These are phyloP conservation scores for Moesziomyces globuligerus DNA, from an alignment of 1,284 basidiomycete genomes.

Conservation along the genomic window DNA sequence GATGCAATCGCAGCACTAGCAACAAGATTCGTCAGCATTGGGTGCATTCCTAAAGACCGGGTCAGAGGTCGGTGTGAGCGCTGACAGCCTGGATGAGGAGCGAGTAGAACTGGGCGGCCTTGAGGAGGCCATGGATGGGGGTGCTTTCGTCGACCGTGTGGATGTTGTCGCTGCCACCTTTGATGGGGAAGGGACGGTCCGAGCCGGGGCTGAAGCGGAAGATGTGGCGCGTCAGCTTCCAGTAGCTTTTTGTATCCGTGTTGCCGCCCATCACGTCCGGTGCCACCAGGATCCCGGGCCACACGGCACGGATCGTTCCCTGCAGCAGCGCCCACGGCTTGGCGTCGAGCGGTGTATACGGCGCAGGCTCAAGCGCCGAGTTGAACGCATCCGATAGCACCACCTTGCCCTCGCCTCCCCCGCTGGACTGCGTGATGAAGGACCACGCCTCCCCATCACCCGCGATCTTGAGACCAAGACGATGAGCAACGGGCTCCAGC, in stretches of 20 bases:
- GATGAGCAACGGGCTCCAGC: slow-evolving; percentile 69
- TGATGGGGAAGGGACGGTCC: slow-evolving; percentile 33
- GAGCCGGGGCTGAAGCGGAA: slow-evolving; percentile 71
- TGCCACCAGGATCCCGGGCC: slow-evolving; percentile 69
- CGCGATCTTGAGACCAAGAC: slow-evolving; percentile 72
- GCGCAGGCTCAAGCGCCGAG: slow-evolving; percentile 72
- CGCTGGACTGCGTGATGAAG: slow-evolving; percentile 6
- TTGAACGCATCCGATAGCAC: slow-evolving; percentile 67
- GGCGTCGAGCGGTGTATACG: slow-evolving; percentile 70
- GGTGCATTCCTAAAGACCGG: slow-evolving; percentile 5
- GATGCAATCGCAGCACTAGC: too few relatives aligned
- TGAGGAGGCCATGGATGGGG: slow-evolving; percentile 68
- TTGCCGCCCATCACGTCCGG: slow-evolving; percentile 73
- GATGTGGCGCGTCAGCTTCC: slow-evolving; percentile 72
- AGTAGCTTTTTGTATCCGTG: slow-evolving; percentile 72
- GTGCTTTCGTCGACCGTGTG: slow-evolving; percentile 77
- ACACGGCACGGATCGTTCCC: slow-evolving; percentile 71
- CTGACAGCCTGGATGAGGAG: slow-evolving; percentile 69
- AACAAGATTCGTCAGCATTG: slow-evolving; percentile 2
- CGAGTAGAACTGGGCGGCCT: slow-evolving; percentile 70
- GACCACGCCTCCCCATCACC: slow-evolving; percentile 19
- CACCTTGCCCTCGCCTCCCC: slow-evolving; percentile 9
- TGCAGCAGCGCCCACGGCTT: slow-evolving; percentile 71
- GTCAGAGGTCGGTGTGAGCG: slow-evolving; percentile 2
- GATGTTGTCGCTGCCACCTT: slow-evolving; percentile 62